Conservation (phyloP, 2,329 filamentous ascomycete species). For the Fusarium ramigenum region DNA sequence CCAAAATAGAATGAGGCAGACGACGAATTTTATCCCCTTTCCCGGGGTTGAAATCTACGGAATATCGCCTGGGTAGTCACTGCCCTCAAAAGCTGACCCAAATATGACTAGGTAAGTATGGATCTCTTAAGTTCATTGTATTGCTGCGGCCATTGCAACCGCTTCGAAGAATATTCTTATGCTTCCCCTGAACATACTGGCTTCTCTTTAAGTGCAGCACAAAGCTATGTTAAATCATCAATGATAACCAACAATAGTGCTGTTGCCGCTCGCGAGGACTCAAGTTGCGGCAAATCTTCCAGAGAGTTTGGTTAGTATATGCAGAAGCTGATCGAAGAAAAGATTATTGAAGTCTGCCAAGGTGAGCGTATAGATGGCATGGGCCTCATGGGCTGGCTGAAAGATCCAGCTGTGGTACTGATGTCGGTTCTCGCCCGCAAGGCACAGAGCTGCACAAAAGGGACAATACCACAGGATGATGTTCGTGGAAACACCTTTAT, state of each 20-base stretch:
- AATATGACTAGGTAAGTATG: constrained; percentile 62
- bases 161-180: constrained; percentile 71
- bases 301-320: constrained; percentile 75
- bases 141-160: constrained; percentile 68
- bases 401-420: constrained; percentile 50
- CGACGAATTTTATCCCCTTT: constrained; percentile 67
- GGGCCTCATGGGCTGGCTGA: constrained; percentile 63
- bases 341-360: constrained; percentile 55
- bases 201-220: constrained; percentile 57
- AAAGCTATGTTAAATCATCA: background rate
- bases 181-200: constrained; percentile 66
- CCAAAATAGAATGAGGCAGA: constrained; percentile 71
- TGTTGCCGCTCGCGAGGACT: constrained; percentile 61
- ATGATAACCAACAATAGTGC: constrained; percentile 42
- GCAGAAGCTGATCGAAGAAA: constrained; percentile 72
- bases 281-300: constrained; percentile 63
- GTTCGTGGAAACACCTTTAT: constrained; percentile 78
- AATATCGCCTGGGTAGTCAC: constrained; percentile 69
- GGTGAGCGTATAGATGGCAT: constrained; percentile 55
- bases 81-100: constrained; percentile 54
- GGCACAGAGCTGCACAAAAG: constrained; percentile 36
- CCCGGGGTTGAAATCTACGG: constrained; percentile 75
- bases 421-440: background rate
- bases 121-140: constrained; percentile 58
- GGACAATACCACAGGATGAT: constrained; percentile 66